Percentiles rank a stretch among this genome's conserved stretches.
Conservation (phyloP, 768 basidiomycete species). For the Hygrophorus russula region DNA sequence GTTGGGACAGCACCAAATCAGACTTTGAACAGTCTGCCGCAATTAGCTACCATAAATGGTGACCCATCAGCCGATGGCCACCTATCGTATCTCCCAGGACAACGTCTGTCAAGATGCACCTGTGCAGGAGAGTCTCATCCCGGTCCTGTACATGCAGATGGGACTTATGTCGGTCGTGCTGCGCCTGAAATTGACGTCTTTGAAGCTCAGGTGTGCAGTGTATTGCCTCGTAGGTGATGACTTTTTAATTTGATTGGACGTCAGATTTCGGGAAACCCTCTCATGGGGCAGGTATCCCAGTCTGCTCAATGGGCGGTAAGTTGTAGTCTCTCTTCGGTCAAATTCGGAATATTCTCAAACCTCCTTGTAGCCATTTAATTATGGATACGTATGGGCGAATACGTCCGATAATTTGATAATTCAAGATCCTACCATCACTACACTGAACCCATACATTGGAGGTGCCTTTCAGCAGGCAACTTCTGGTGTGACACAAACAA, state of each 20-base stretch:
- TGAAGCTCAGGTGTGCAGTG: conserved; percentile 54
- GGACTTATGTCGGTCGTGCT: conserved; percentile 67
- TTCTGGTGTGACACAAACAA: conserved; percentile 54
- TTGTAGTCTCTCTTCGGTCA: conserved; percentile 7
- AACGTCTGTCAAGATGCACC: conserved; percentile 81
- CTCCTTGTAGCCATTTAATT: conserved; percentile 58
- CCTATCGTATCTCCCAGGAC: conserved; percentile 81
- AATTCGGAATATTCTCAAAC: conserved; percentile 2
- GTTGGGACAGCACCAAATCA: conserved; percentile 90
- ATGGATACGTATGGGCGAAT: conserved; percentile 60
- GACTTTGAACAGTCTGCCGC: conserved; percentile 54
- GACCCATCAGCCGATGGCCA: conserved; percentile 38
- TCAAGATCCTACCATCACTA: conserved; percentile 34
- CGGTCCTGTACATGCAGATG: conserved; percentile 69
- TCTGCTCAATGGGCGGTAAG: conserved; percentile 74
- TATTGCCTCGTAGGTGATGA: conserved; percentile 1
- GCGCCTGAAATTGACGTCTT: conserved; percentile 90
- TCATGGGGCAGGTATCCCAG: conserved; percentile 58
- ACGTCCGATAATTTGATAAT: conserved; percentile 48
- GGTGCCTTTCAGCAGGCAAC: conserved; percentile 78
- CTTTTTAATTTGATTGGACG: background rate
- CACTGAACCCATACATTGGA: conserved; percentile 59
- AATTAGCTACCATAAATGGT: conserved; percentile 48
- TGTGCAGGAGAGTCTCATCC: conserved; percentile 81
- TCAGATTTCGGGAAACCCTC: conserved; percentile 21